Conservation (phyloP, 306 rosid species). For the Urtica urens region DNA sequence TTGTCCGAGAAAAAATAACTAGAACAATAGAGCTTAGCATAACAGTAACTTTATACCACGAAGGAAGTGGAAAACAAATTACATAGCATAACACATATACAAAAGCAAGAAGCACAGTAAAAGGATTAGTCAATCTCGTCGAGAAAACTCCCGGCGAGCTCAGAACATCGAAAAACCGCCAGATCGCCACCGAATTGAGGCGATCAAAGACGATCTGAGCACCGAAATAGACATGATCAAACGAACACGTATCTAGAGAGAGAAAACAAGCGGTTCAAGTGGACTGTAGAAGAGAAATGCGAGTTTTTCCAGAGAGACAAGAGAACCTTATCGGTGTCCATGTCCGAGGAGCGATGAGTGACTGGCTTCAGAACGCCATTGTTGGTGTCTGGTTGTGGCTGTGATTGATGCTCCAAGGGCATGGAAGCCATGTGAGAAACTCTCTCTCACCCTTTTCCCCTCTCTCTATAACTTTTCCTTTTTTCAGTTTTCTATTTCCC, state of each 20-base stretch:
- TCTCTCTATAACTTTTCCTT: slow-evolving; percentile 2
- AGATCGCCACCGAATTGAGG: slow-evolving; percentile 39
- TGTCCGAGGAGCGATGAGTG: slow-evolving; percentile 39
- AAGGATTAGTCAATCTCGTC: slow-evolving; percentile 13
- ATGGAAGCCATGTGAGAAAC: slow-evolving; percentile 53
- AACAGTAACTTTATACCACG: slow-evolving; percentile 2
- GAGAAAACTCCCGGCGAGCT: slow-evolving; percentile 24
- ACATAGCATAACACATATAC: background rate
- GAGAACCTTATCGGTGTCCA: slow-evolving; percentile 58
- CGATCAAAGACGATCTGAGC: slow-evolving; percentile 45
- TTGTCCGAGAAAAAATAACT: slow-evolving; percentile 13
- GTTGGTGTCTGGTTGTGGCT: slow-evolving; percentile 25
- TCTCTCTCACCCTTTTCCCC: slow-evolving; percentile 9
- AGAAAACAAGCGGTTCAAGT: background rate
- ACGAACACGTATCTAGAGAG: slow-evolving; percentile 7
- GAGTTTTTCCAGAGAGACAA: slow-evolving; percentile 12
- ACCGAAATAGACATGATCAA: background rate
- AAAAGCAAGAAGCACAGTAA: background rate
- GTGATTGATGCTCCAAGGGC: slow-evolving; percentile 61
- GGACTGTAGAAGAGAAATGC: background rate
- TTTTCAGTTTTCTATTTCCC: background rate
- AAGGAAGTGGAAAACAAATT: background rate
- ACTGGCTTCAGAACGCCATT: slow-evolving; percentile 30
- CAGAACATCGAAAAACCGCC: slow-evolving; percentile 12
- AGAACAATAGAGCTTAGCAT: slow-evolving; percentile 1